Base-by-base conservation (phyloP, 768 basidiomycete species). In the Gymnopilus junonius region DNA sequence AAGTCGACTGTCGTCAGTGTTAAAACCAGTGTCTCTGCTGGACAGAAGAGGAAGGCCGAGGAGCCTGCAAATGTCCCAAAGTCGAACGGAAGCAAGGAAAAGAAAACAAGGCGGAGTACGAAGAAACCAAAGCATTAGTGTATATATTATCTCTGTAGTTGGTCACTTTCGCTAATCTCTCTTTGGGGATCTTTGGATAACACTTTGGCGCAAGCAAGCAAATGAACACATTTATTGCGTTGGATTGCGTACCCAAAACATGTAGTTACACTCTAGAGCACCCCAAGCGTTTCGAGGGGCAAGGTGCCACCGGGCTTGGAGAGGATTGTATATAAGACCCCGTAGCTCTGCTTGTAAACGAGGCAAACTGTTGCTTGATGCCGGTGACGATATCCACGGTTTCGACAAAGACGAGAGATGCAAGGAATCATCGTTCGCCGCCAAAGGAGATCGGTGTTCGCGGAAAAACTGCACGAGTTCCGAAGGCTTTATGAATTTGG, bases 241-340 rank as follows among this genome's bases (percentile, higher is more conserved):
- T 35, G 93, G 91, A 66, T 87, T 91, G 25, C 93, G 81, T n/a
- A 89, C 89, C 93, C 94, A 95, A 75, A 95, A 93, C 66, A 95
- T 65, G 74, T 95, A 95, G 70, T 92, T 95, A 71, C 88, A 91
- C 57, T 82, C 79, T 40, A 81, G 74, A 55, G 87, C 81, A 23
- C 83, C 85, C 77, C 78, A 77, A 8, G 83, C 83, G 17, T 81
- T 80, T 37, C 88, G 79, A 4, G n/a, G 84, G 61, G 86, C 85
- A n/a, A 95, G 78, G 58, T 78, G 69, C 93, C 93, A 95, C 43
- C 82, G 78, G 1, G 86, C 87, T 20, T 77, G 80, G 68, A 92
- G 82, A 8, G 93, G 94, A 45, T 90, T 77, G 72, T 93, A 95
- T 20, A 92, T 78, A 40, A 94, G 80, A 2, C 93, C 93, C 4